Evolutionary conservation across 768 basidiomycete genomes (phyloP).

Genomic region (Rhodotorula babjevae): DNA sequence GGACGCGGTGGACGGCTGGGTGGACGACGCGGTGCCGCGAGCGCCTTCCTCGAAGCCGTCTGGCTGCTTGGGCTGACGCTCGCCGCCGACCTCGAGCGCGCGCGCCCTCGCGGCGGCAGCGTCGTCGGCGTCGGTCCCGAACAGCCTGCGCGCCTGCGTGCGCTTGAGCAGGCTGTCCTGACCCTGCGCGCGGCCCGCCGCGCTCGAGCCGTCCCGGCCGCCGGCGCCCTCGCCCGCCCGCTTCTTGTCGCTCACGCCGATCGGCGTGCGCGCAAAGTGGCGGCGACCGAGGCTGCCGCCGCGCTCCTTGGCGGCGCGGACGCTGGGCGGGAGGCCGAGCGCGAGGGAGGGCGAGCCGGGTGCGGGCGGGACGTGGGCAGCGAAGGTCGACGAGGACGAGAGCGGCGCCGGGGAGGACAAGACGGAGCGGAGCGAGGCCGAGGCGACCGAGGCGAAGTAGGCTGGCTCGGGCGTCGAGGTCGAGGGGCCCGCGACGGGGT

Average conservation of each 20-base stretch:
- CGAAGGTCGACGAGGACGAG: not conserved
- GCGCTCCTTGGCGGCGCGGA: not conserved
- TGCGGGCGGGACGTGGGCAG: not conserved
- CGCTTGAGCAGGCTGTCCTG: conserved; percentile 53
- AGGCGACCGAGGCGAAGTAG: conserved; percentile 26
- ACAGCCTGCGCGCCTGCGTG: not conserved
- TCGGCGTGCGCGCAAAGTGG: conserved; percentile 8
- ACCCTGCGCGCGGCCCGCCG: conserved; percentile 44
- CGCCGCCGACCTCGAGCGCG: too few species aligned
- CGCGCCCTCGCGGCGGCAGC: not conserved
- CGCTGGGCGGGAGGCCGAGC: not conserved
- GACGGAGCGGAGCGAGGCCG: conserved; percentile 29
- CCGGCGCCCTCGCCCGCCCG: too few species aligned
- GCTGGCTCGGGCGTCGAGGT: not conserved
- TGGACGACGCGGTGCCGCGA: too few species aligned
- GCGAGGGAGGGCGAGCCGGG: conserved; percentile 3
- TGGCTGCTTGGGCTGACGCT: too few species aligned
- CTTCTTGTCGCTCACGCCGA: conserved; percentile 41
- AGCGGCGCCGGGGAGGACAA: conserved; percentile 10
- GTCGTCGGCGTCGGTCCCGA: conserved; percentile 5
- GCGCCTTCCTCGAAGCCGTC: too few species aligned
- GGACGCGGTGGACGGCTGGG: too few species aligned
- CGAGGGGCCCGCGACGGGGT: conserved; percentile 12
- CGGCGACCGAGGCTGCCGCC: not conserved
- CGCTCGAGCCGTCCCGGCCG: not conserved